These are phyloP conservation scores for Dothiorella sarmentorum DNA, from an alignment of 2,329 filamentous ascomycete species.

Conservation along the genomic window DNA sequence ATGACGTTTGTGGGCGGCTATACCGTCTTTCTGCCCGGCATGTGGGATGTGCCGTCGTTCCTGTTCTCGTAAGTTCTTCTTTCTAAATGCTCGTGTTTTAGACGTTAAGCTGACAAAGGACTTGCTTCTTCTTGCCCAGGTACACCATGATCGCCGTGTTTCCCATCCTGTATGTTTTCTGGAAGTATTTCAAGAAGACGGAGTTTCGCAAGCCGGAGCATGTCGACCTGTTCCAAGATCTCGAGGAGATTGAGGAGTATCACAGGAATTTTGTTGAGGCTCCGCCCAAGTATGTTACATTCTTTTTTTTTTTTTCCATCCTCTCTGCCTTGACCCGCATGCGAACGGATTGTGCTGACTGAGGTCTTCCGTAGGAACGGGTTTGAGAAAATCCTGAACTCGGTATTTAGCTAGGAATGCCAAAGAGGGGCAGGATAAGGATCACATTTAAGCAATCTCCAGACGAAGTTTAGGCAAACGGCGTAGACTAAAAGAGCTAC, in stretches of 20 bases:
- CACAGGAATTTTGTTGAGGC: slow-evolving; percentile 54
- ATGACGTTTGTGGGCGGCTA: slow-evolving; percentile 77
- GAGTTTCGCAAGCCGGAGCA: slow-evolving; percentile 55
- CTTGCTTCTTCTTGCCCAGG: slow-evolving; percentile 23
- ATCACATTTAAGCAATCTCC: background rate
- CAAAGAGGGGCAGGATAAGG: background rate
- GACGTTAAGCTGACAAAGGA: background rate
- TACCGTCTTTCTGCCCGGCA: slow-evolving; percentile 66
- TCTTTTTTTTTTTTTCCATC: no score
- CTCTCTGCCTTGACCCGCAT: no score
- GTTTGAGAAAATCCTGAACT: slow-evolving; percentile 43
- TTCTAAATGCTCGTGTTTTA: background rate
- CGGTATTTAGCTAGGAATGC: slow-evolving; percentile 38
- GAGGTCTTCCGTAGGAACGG: slow-evolving; percentile 26
- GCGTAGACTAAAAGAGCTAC: background rate
- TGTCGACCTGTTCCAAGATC: slow-evolving; percentile 60
- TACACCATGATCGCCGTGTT: slow-evolving; percentile 73
- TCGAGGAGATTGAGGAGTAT: slow-evolving; percentile 67
- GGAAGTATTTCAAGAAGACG: slow-evolving; percentile 68
- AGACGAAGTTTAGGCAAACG: background rate
- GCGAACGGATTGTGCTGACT: background rate
- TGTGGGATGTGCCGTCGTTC: slow-evolving; percentile 68
- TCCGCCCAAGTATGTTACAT: slow-evolving; percentile 22
- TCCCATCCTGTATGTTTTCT: slow-evolving; percentile 64
- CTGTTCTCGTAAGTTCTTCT: slow-evolving; percentile 59